Evolutionary conservation across 2,329 filamentous ascomycete species (phyloP).

Genomic region (Lachnellula arida): DNA sequence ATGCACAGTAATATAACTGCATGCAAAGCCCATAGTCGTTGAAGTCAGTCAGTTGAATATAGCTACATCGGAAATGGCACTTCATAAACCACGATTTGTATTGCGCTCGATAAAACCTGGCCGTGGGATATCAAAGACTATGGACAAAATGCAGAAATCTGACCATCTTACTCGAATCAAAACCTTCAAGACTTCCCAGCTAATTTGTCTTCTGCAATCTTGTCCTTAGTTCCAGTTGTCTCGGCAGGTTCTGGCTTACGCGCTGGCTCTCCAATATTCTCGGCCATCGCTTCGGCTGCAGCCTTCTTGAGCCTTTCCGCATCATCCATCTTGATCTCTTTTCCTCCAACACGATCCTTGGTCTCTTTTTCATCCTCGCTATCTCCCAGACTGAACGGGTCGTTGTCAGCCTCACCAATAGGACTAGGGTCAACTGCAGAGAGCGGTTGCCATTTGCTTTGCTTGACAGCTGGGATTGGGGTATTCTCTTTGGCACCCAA

Average conservation of each 20-base stretch:
- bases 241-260: conserved; percentile 29
- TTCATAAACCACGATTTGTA: not conserved
- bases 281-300: conserved; percentile 45
- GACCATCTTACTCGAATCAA: not conserved
- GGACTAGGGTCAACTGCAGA: conserved; percentile 80
- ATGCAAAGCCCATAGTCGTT: not conserved
- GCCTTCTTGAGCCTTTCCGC: conserved; percentile 60
- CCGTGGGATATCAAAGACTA: conserved; percentile 10
- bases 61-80: not conserved
- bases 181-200: conserved; percentile 20
- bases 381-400: conserved; percentile 94
- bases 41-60: not conserved
- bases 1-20: not conserved
- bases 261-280: conserved; percentile 33
- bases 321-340: conserved; percentile 51
- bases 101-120: not conserved
- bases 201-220: conserved; percentile 28
- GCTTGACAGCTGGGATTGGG: conserved; percentile 51
- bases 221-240: conserved; percentile 28
- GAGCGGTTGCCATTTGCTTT: conserved; percentile 96
- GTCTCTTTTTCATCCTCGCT: conserved; percentile 86
- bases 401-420: conserved; percentile 80
- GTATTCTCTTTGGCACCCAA: conserved; percentile 47
- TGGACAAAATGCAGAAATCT: conserved; percentile 1
- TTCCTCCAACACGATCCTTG: conserved; percentile 49